Evolutionary conservation across 768 basidiomycete species (phyloP).

Genomic region (Boletus barrowsii): DNA sequence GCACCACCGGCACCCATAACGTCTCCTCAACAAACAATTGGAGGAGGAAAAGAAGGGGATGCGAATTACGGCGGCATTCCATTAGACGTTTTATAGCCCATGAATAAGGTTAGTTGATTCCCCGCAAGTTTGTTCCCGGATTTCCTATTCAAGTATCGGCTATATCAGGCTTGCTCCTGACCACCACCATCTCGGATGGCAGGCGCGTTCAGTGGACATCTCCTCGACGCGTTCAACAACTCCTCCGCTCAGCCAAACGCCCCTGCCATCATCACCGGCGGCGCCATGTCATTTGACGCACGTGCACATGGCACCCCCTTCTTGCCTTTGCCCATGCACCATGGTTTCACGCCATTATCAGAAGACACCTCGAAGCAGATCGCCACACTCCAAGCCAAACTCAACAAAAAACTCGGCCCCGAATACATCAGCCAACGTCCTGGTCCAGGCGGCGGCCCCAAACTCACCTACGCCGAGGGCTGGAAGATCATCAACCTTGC

Average conservation of each 20-base stretch:
- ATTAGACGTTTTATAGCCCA: no score
- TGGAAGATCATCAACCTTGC: constrained; percentile 98
- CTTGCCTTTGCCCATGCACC: not conserved
- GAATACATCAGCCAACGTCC: constrained; percentile 89
- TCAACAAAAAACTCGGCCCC: constrained; percentile 88
- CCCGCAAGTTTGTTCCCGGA: no score
- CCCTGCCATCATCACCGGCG: constrained; percentile 43
- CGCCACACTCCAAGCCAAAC: constrained; percentile 71
- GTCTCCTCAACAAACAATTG: not conserved
- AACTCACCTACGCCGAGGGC: constrained; percentile 92
- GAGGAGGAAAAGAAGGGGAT: constrained; percentile 1
- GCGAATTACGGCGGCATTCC: not conserved
- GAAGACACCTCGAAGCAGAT: constrained; percentile 56
- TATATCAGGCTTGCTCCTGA: constrained; percentile 3
- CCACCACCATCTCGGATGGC: constrained; percentile 43
- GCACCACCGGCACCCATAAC: constrained; percentile 55
- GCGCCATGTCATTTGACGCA: constrained; percentile 60
- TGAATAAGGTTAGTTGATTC: no score
- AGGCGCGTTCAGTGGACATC: constrained; percentile 56
- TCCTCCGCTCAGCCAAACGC: constrained; percentile 17
- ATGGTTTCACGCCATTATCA: constrained; percentile 33
- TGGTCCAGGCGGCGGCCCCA: constrained; percentile 82
- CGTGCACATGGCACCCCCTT: constrained; percentile 46
- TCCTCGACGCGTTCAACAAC: constrained; percentile 44
- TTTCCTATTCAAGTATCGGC: no score